phyloP scores from a whole-genome alignment of 164 flowering plant species.

The Berberis thunbergii region DNA sequence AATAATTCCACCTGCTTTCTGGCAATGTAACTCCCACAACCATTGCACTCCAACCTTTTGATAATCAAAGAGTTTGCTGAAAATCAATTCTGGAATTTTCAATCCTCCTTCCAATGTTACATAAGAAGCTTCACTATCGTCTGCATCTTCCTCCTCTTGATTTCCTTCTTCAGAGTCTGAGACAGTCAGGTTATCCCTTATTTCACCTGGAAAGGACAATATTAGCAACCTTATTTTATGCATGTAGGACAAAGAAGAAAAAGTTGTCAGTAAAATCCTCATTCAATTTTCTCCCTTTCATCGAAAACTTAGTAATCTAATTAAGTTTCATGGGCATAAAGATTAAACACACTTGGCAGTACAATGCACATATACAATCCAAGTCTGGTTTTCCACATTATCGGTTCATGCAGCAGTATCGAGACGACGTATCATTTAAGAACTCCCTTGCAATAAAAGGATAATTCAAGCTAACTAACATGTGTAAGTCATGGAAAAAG shows the following conservation, averaged over 20 bases:
- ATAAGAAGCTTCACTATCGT: constrained; percentile 29
- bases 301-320: too few species aligned
- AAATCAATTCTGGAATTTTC: constrained; percentile 70
- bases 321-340: too few species aligned
- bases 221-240: neutral
- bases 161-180: constrained; percentile 43
- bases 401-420: too few species aligned
- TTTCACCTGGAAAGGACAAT: constrained; percentile 29
- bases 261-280: neutral
- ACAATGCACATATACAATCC: too few species aligned
- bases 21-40: constrained; percentile 99
- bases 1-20: constrained; percentile 94
- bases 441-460: neutral
- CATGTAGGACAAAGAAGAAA: neutral
- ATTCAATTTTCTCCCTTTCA: too few species aligned
- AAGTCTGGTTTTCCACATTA: too few species aligned
- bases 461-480: constrained; percentile 1
- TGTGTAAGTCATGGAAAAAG: constrained; percentile 3
- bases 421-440: too few species aligned
- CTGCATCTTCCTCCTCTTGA: constrained; percentile 32
- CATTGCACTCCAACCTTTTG: constrained; percentile 99
- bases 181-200: constrained; percentile 15
- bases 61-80: constrained; percentile 79
- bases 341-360: too few species aligned
- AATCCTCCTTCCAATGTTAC: constrained; percentile 92